Base-by-base conservation (phyloP, 805 yeast species). In the Yamadazyma sp. region DNA sequence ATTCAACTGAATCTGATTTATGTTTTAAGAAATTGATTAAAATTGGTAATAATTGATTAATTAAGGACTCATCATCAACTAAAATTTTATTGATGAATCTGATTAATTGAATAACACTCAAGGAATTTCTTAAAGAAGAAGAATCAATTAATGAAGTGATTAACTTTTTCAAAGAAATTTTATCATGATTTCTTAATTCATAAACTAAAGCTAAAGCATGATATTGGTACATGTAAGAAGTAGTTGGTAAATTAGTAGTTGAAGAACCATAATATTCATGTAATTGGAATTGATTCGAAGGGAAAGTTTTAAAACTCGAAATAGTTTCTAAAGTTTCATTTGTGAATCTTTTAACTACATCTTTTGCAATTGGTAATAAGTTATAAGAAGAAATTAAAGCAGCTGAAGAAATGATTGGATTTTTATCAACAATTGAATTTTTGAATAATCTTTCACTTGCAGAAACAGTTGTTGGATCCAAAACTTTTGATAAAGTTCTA, bases 311-410 rank as follows among this genome's bases (percentile, higher is more conserved):
- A 49, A 69, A 70, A 14, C 86, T 76, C 38, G 70, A 67, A 31
- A 88, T 79, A n/a, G 95, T 82, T 58, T 93, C 98, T 62, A 85
- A 89, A 11, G 94, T 81, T 69, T 93, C 98, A 57, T 88, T 88
- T 14, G 91, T 76, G 80, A 95, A 91, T 56, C 98, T 78, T 53
- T 86, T 84, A 24, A 93, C 95, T 22, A 93, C 89, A 43, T 86
- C 96, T 58, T 82, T 85, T 22, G 96, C 87, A 38, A 86, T 80
- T 3, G 95, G 95, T 47, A 89, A 69, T 50, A 93, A 65, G 60
- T 93, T 94, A 65, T 91, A 93, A 7, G 96, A 82, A 16, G 94
- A 80, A 33, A 86, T 85, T 48, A 93, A 72, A 1, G 98, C 96
- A n/a, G 98, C 97, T 4, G 95, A 83, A 4, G 95, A 79, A 30